Evolutionary conservation across 2,329 filamentous ascomycete species (phyloP).

Genomic region (Venturia effusa): DNA sequence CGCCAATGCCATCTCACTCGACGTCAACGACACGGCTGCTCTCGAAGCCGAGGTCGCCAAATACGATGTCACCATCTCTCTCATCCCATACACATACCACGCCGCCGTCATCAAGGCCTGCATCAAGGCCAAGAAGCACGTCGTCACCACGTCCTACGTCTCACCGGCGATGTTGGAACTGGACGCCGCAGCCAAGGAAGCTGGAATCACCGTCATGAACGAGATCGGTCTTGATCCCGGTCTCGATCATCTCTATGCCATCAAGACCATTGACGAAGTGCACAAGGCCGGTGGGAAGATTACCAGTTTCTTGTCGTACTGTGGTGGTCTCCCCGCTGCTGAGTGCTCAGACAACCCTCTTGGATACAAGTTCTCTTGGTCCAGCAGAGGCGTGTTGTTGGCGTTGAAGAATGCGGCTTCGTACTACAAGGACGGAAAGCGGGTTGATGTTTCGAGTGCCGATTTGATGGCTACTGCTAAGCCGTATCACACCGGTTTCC

Average conservation of each 20-base stretch:
- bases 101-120: conserved; percentile 84
- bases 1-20: conserved; percentile 67
- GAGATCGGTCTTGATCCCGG: conserved; percentile 74
- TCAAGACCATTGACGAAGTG: conserved; percentile 82
- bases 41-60: conserved; percentile 73
- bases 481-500: conserved; percentile 78
- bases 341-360: conserved; percentile 80
- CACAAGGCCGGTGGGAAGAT: conserved; percentile 82
- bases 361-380: conserved; percentile 80
- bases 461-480: conserved; percentile 82
- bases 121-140: conserved; percentile 88
- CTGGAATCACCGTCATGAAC: conserved; percentile 95
- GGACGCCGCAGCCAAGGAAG: conserved; percentile 70
- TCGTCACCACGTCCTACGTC: conserved; percentile 91
- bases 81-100: conserved; percentile 91
- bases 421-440: conserved; percentile 69
- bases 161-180: conserved; percentile 88
- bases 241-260: conserved; percentile 67
- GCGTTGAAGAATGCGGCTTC: conserved; percentile 78
- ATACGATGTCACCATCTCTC: conserved; percentile 57
- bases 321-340: conserved; percentile 58
- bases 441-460: conserved; percentile 43
- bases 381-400: conserved; percentile 73
- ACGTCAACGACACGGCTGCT: conserved; percentile 65
- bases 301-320: conserved; percentile 70